These are phyloP conservation scores for Wallacemonas sp. DNA, from an alignment of 208 protist species.

Conservation along the genomic window DNA sequence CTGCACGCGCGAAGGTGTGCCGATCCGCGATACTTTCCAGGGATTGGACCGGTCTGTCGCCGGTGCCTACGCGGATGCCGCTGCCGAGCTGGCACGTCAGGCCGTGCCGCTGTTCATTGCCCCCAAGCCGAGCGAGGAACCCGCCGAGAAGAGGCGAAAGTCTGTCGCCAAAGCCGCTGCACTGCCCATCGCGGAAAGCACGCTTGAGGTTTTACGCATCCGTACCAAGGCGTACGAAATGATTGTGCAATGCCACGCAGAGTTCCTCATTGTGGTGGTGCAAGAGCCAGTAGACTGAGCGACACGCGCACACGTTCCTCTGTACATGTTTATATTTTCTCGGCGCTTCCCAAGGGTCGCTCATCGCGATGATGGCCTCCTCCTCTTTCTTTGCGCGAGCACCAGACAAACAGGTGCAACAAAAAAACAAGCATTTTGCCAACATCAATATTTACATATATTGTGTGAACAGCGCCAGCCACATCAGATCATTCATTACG, in stretches of 20 bases:
- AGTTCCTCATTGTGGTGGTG: constrained; percentile 81
- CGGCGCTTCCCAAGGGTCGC: background rate
- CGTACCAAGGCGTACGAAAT: constrained; percentile 72
- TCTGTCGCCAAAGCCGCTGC: constrained; percentile 1
- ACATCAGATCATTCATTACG: too few species aligned
- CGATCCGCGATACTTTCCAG: constrained; percentile 86
- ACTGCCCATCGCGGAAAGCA: constrained; percentile 42
- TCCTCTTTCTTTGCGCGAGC: too few species aligned
- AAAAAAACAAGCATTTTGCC: too few species aligned
- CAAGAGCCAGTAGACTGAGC: constrained; percentile 70
- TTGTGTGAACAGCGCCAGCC: too few species aligned
- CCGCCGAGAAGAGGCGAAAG: constrained; percentile 4
- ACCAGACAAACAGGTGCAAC: too few species aligned
- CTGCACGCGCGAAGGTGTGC: constrained; percentile 67
- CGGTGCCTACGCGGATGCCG: constrained; percentile 55
- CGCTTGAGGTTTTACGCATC: constrained; percentile 69
- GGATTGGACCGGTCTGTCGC: constrained; percentile 72
- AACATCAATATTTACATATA: too few species aligned
- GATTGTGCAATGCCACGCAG: constrained; percentile 72
- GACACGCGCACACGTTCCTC: too few species aligned
- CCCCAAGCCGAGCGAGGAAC: background rate
- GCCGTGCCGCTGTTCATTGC: constrained; percentile 29
- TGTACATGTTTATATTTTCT: too few species aligned
- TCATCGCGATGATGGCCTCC: too few species aligned
- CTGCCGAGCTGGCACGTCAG: constrained; percentile 46